phyloP scores from a whole-genome alignment of 1,284 basidiomycete species.

The Flammula alnicola region DNA sequence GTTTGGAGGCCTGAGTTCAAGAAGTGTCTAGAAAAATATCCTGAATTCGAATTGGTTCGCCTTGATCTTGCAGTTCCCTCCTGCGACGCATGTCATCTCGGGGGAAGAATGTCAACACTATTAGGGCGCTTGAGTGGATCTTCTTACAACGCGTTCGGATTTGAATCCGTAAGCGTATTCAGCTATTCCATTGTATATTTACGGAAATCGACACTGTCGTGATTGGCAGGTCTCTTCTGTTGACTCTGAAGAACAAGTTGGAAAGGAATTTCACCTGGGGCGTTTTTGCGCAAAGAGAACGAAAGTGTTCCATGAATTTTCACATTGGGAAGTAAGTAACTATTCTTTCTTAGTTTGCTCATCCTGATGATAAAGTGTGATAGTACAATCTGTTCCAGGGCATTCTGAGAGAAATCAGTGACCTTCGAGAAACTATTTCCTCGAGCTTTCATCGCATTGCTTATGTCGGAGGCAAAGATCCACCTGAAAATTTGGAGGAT shows the following conservation, averaged over 20 bases:
- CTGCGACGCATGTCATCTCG: slow-evolving; percentile 83
- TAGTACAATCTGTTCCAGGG: slow-evolving; percentile 64
- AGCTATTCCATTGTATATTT: too few relatives aligned
- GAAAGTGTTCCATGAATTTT: slow-evolving; percentile 72
- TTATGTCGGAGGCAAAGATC: slow-evolving; percentile 54
- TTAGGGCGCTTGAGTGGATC: slow-evolving; percentile 59
- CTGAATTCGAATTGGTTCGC: slow-evolving; percentile 55
- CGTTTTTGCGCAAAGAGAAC: slow-evolving; percentile 77
- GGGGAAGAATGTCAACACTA: slow-evolving; percentile 66
- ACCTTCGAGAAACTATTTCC: slow-evolving; percentile 43
- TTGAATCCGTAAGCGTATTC: slow-evolving; percentile 41
- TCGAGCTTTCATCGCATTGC: slow-evolving; percentile 59
- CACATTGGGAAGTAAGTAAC: slow-evolving; percentile 81
- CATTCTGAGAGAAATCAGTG: slow-evolving; percentile 59
- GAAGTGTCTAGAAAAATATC: slow-evolving; percentile 65
- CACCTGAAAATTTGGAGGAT: slow-evolving; percentile 67
- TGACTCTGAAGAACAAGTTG: slow-evolving; percentile 36
- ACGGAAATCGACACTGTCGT: too few relatives aligned
- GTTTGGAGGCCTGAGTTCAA: slow-evolving; percentile 79
- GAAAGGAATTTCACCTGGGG: slow-evolving; percentile 60
- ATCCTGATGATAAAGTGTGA: slow-evolving; percentile 6
- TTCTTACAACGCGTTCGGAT: slow-evolving; percentile 64
- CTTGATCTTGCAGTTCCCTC: slow-evolving; percentile 62
- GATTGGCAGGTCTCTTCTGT: slow-evolving; percentile 32
- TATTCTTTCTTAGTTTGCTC: slow-evolving; percentile 5